Evolutionary conservation across 257 asterid species (phyloP), one percentile per base, ranked within the genome.

Genomic region (Linaria vulgaris): DNA sequence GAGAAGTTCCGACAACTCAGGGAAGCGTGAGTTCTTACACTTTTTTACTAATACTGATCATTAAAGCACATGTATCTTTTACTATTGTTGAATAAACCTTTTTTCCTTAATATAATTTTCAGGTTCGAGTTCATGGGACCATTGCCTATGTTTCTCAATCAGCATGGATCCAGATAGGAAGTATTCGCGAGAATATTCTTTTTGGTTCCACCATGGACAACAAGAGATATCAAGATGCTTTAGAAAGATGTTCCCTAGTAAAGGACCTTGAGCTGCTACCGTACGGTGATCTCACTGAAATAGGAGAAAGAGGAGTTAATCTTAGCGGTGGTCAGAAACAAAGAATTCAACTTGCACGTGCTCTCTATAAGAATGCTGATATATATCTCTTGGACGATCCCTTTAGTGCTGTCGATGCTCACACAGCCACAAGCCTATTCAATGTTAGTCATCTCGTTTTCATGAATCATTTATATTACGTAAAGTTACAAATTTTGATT

Each of bases 301-400:
- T 92, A 37, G 99, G 99, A 21, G 99, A 92, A 83, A 80, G 99
- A 75, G 99, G 99, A 57, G 91, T 87, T 56, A 92, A 87, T 76
- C 99, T 92, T 30, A 92, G 99, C 60, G 99, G 99, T 45, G 99
- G 99, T 47, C 97, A 92, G 69, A 92, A 92, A 76, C 99, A 92
- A 62, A 79, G 97, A 43, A 79, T 92, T 72, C 99, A 92, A 61
- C 99, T 92, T 47, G 99, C 99, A 16, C 95, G 99, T 44, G 99
- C 99, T 54, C 80, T 92, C 12, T 92, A 92, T 69, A 88, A 85
- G 66, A 71, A 87, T 66, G 95, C 99, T 50, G 97, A 89, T 62
- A 80, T 92, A 50, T 92, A 92, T 80, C 87, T 92, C 39, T 56
- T 92, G 74, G 99, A 92, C 55, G 99, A 92, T 79, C 99, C 99